Conservation (phyloP, 352 stramenopile species). For the Globisporangium canariense region DNA sequence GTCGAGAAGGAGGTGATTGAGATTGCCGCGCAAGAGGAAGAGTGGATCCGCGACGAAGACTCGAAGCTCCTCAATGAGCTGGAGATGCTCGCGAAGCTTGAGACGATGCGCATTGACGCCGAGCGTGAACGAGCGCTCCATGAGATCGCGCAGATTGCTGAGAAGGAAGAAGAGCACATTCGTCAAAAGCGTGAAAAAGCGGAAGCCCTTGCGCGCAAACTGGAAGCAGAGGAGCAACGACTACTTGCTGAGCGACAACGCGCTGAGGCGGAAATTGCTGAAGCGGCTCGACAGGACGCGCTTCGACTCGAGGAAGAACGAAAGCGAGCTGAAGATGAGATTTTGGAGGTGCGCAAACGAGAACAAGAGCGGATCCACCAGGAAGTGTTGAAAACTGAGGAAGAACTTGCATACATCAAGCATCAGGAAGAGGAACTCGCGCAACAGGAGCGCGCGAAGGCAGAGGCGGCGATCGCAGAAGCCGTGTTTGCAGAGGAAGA, state of each 20-base stretch:
- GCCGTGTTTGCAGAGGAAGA: constrained; percentile 11
- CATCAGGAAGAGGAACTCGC: constrained; percentile 7
- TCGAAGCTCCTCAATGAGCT: constrained; percentile 16
- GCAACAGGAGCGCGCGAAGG: constrained; percentile 2
- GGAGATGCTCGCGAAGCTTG: constrained; percentile 10
- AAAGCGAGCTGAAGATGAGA: constrained; percentile 5
- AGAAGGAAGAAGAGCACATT: constrained; percentile 5
- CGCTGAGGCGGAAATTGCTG: constrained; percentile 26
- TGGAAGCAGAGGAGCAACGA: constrained; percentile 20
- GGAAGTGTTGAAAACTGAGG: constrained; percentile 12
- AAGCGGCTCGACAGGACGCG: not conserved
- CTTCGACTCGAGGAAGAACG: constrained; percentile 7
- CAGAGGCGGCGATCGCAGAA: constrained; percentile 9
- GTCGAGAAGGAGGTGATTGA: constrained; percentile 2
- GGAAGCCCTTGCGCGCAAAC: constrained; percentile 16
- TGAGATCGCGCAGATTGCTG: not conserved
- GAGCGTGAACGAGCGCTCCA: constrained; percentile 9
- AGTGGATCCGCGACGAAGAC: constrained; percentile 13
- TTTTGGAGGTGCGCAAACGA: constrained; percentile 18
- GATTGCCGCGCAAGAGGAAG: not conserved
- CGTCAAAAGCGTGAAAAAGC: constrained; percentile 11
- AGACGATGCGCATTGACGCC: not conserved
- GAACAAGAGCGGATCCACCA: constrained; percentile 19
- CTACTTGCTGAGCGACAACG: constrained; percentile 7
- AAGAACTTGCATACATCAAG: constrained; percentile 23